These are phyloP conservation scores for Pilaira anomala DNA, from an alignment of 192 early-diverging fungal genomes.

Conservation along the genomic window DNA sequence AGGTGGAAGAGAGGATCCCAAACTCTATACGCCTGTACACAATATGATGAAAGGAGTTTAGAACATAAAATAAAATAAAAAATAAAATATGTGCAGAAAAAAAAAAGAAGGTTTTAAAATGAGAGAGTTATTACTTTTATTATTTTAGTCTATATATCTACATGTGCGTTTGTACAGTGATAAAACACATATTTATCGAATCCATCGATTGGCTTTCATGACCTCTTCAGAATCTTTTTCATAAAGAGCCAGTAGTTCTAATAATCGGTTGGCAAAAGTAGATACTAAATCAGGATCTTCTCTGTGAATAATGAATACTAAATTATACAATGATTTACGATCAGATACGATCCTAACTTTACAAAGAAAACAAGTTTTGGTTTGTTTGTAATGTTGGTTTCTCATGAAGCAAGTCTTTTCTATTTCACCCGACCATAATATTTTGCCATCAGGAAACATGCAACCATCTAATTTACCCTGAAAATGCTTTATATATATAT, in stretches of 20 bases:
- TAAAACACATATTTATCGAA: neutral
- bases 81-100: neutral
- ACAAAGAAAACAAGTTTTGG: too few species aligned
- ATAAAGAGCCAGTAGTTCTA: neutral
- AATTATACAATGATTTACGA: too few species aligned
- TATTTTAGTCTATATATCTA: conserved; percentile 5
- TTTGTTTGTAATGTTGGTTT: too few species aligned
- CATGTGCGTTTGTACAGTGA: neutral
- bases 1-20: conserved; percentile 35
- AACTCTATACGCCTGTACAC: conserved; percentile 29
- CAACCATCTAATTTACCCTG: too few species aligned
- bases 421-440: too few species aligned
- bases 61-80: neutral
- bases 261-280: neutral
- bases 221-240: neutral
- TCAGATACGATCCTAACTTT: too few species aligned
- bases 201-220: neutral
- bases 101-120: neutral
- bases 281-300: neutral
- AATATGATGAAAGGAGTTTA: conserved; percentile 32
- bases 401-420: too few species aligned
- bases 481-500: too few species aligned
- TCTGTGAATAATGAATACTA: neutral
- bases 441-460: too few species aligned
- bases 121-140: neutral